These are phyloP conservation scores for Suhomyces xylopsoci DNA, from an alignment of 805 yeast genomes.

Conservation along the genomic window DNA sequence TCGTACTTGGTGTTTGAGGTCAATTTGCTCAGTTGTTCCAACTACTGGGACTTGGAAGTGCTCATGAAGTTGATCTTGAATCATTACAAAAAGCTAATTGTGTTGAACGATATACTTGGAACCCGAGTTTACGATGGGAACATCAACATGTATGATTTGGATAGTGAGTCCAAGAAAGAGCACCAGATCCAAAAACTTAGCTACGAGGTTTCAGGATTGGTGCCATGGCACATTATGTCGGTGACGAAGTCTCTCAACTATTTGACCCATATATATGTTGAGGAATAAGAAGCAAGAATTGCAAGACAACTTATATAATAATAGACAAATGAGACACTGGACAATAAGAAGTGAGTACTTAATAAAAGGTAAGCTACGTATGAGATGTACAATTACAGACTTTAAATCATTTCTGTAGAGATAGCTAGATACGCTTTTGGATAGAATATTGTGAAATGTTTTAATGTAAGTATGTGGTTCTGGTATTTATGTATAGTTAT, in stretches of 20 bases:
- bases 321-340: background rate
- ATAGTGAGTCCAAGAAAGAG: conserved; percentile 3
- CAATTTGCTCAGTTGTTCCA: conserved; percentile 70
- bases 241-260: conserved; percentile 60
- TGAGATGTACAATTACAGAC: too few relatives aligned
- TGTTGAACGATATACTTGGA: conserved; percentile 40
- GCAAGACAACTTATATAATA: background rate
- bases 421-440: too few relatives aligned
- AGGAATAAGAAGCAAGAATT: background rate
- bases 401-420: too few relatives aligned
- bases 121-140: conserved; percentile 18
- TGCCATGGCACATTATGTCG: conserved; percentile 74
- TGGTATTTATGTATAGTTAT: too few relatives aligned
- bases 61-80: conserved; percentile 53
- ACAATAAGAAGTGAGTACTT: too few relatives aligned
- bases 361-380: too few relatives aligned
- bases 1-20: conserved; percentile 51
- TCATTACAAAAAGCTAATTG: conserved; percentile 60
- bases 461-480: too few relatives aligned
- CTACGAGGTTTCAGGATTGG: conserved; percentile 28
- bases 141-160: conserved; percentile 2
- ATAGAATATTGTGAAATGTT: too few relatives aligned
- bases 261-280: conserved; percentile 57
- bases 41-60: conserved; percentile 53
- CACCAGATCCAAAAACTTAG: conserved; percentile 1